Evolutionary conservation across 2,329 filamentous ascomycete species (phyloP).

Genomic region (Elsinoe arachidis): DNA sequence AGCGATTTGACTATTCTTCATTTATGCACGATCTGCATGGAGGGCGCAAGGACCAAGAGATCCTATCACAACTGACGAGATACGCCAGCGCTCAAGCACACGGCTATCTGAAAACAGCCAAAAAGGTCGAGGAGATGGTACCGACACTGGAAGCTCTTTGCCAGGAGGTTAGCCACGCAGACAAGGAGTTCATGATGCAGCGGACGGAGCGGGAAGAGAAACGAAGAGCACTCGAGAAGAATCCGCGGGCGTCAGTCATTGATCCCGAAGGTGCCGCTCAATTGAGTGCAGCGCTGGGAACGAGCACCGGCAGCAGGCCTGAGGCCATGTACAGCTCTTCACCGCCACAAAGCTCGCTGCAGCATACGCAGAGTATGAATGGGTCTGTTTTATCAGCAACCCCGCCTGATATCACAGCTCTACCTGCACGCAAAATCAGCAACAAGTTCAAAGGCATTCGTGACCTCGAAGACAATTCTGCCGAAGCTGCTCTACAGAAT

Average conservation of each 20-base stretch:
- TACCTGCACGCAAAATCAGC: conserved; percentile 28
- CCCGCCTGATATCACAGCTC: conserved; percentile 1
- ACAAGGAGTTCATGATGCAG: conserved; percentile 95
- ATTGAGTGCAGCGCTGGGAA: background rate
- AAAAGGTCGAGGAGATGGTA: conserved; percentile 76
- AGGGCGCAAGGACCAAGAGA: conserved; percentile 95
- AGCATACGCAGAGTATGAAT: conserved; percentile 11
- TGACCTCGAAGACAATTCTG: conserved; percentile 78
- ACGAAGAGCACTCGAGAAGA: conserved; percentile 79
- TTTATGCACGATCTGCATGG: conserved; percentile 99
- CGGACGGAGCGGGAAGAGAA: conserved; percentile 94
- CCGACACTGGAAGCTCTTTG: conserved; percentile 85
- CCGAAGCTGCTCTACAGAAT: conserved; percentile 43
- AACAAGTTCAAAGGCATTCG: conserved; percentile 82
- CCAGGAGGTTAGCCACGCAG: conserved; percentile 80
- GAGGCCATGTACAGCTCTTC: conserved; percentile 14
- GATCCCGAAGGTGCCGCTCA: conserved; percentile 9
- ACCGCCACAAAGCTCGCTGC: background rate
- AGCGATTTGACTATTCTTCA: conserved; percentile 95
- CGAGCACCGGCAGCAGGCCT: background rate
- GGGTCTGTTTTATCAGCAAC: conserved; percentile 5
- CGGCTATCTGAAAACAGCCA: conserved; percentile 71
- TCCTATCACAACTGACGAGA: conserved; percentile 85
- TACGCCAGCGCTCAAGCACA: conserved; percentile 87
- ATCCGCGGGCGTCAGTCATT: conserved; percentile 39